Base-by-base conservation (phyloP, 805 yeast genomes). In the Ogataea degrootiae region DNA sequence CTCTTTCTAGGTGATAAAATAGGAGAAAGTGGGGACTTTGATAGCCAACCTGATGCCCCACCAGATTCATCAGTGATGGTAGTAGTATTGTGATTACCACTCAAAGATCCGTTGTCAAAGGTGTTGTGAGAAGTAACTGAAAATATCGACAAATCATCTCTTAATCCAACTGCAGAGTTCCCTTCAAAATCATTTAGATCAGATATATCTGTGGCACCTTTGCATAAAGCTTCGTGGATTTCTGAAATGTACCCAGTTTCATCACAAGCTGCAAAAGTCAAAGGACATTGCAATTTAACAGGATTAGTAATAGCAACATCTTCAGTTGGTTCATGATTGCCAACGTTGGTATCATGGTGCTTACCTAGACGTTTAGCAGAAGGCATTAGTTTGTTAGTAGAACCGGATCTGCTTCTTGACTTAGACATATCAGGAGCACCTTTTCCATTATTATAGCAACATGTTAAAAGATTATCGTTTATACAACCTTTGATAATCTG, bases 391-490 rank as follows among this genome's bases (percentile, higher is more conserved):
- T 47, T 35, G 8, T 43, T 49, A 19, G 49, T 44, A 26, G 61
- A 50, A 11, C 58, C 57, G 1, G 60, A 53, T 39, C 62, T 52
- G 36, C 56, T 50, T 35, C 61, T 46, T 3, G 50, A 37, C n/a
- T 42, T 41, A 11, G 11, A 14, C 17, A 38, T 15, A 12, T 43
- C 44, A 21, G 38, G 5, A 16, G 23, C 34, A n/a, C 48, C 34
- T 17, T 52, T 46, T 5, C 65, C 63, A 41, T 57, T 51, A 36
- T 74, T 74, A 52, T 76, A 79, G 53, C 83, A 78, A 50, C 79
- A 73, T 5, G 81, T 78, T 37, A 85, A 60, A 34, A 85, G 61
- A 55, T 85, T 85, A 52, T 83, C 85, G 55, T 80, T 75, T 0
- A 74, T 70, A 54, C 85, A 77, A 42, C 71, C 69, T 17, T 71